Evolutionary conservation across 108 stramenopile species (phyloP).

Genomic region (Licmophora abbreviata): DNA sequence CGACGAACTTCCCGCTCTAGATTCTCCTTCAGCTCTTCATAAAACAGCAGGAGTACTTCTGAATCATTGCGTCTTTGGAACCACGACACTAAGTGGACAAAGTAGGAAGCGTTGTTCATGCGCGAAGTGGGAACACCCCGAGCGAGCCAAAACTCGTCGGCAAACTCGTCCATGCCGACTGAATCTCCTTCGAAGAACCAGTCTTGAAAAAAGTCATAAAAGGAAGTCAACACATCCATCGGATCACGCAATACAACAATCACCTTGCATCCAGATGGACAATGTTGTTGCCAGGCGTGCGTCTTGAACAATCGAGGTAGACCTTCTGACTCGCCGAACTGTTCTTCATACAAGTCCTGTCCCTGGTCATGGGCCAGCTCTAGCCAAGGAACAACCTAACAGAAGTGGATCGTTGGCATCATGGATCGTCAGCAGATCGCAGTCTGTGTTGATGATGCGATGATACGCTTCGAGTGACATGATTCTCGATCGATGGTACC

Average conservation of each 20-base stretch:
- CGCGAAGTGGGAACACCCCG: slow-evolving; percentile 22
- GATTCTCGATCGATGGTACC: not conserved
- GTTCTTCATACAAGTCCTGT: slow-evolving; percentile 25
- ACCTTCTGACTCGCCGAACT: slow-evolving; percentile 18
- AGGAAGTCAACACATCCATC: slow-evolving; percentile 25
- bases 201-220: slow-evolving; percentile 39
- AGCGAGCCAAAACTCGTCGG: slow-evolving; percentile 37
- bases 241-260: slow-evolving; percentile 38
- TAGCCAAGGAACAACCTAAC: slow-evolving; percentile 36
- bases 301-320: slow-evolving; percentile 32
- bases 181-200: slow-evolving; percentile 43
- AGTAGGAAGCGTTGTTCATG: slow-evolving; percentile 42
- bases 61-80: slow-evolving; percentile 25
- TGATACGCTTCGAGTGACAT: not conserved
- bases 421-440: not conserved
- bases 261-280: slow-evolving; percentile 24
- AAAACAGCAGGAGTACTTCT: slow-evolving; percentile 30
- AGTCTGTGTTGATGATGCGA: not conserved
- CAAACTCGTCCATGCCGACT: slow-evolving; percentile 31
- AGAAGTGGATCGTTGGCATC: no score
- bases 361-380: slow-evolving; percentile 37
- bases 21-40: slow-evolving; percentile 33
- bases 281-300: slow-evolving; percentile 35
- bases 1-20: slow-evolving; percentile 18
- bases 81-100: slow-evolving; percentile 36